Evolutionary conservation across 1,284 basidiomycete species (phyloP).

Genomic region (Apiotrichum domesticum): DNA sequence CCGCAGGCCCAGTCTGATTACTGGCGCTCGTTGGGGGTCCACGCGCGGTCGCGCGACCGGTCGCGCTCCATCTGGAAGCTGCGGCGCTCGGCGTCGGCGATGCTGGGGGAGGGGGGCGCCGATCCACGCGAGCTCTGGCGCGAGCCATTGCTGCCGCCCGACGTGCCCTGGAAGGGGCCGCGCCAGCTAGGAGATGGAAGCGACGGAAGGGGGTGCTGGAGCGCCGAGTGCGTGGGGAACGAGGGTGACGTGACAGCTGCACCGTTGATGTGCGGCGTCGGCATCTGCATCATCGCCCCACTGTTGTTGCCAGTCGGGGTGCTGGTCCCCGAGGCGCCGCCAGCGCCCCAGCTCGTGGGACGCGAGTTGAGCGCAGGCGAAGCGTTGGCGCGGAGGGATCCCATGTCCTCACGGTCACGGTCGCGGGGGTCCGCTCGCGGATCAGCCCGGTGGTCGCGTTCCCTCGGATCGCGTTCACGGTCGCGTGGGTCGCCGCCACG

Average conservation of each 20-base stretch:
- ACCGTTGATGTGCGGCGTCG: constrained; percentile 13
- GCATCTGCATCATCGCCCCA: constrained; percentile 3
- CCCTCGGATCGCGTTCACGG: neutral
- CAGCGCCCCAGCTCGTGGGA: constrained; percentile 8
- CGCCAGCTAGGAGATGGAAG: constrained; percentile 25
- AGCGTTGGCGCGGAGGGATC: neutral
- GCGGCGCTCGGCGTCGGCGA: constrained; percentile 22
- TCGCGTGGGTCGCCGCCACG: neutral
- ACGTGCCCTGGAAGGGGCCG: constrained; percentile 34
- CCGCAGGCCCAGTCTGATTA: too few relatives aligned
- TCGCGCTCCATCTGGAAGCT: constrained; percentile 37
- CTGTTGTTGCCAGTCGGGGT: neutral
- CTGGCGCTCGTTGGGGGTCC: constrained; percentile 24
- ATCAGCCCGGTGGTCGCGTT: constrained; percentile 3
- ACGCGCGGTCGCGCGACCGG: constrained; percentile 30
- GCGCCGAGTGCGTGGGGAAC: neutral
- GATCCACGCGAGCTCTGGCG: constrained; percentile 45
- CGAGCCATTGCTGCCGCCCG: constrained; percentile 34
- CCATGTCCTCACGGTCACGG: neutral
- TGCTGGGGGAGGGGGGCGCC: constrained; percentile 35
- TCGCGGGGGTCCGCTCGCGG: neutral
- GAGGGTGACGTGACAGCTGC: neutral
- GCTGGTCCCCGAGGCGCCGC: neutral
- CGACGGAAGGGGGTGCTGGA: neutral
- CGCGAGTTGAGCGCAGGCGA: constrained; percentile 5